phyloP scores from a whole-genome alignment of 2,329 filamentous ascomycete genomes.

The Domatiomyces catenatus region DNA sequence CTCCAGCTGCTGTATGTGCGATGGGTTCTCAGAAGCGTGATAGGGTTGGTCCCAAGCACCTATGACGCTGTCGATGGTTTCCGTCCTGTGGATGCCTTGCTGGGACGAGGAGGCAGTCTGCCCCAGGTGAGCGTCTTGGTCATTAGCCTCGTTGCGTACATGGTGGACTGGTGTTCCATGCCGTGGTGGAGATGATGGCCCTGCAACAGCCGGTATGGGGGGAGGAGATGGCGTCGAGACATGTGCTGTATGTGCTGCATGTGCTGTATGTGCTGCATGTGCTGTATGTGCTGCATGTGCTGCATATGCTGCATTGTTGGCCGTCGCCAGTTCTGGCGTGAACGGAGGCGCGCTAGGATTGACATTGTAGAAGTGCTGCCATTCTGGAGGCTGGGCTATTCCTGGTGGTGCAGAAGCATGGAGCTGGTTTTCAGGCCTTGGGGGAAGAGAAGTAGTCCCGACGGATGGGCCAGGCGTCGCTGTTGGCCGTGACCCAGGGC shows the following conservation, averaged over 20 bases:
- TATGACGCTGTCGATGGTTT: slow-evolving; percentile 30
- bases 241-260: slow-evolving; percentile 1
- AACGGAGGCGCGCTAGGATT: not conserved
- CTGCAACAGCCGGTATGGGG: slow-evolving; percentile 1
- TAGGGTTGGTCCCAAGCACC: slow-evolving; percentile 28
- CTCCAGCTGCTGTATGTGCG: not conserved
- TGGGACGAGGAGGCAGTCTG: not conserved
- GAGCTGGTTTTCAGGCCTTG: not conserved
- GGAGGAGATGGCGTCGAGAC: slow-evolving; percentile 1
- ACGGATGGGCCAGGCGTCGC: no score
- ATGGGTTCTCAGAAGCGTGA: not conserved
- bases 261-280: not conserved
- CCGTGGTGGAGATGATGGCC: not conserved
- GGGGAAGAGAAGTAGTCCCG: not conserved
- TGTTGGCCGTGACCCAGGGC: not conserved
- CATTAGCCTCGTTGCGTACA: not conserved
- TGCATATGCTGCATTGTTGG: not conserved
- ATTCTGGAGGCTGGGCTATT: slow-evolving; percentile 31
- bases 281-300: not conserved
- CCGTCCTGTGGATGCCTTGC: slow-evolving; percentile 15
- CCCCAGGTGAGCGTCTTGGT: not conserved
- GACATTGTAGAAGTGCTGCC: slow-evolving; percentile 25
- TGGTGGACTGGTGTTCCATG: not conserved
- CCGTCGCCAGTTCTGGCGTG: not conserved
- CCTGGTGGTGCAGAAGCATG: slow-evolving; percentile 25